phyloP scores from a whole-genome alignment of 805 yeast species.

The Lipomyces sp. region DNA sequence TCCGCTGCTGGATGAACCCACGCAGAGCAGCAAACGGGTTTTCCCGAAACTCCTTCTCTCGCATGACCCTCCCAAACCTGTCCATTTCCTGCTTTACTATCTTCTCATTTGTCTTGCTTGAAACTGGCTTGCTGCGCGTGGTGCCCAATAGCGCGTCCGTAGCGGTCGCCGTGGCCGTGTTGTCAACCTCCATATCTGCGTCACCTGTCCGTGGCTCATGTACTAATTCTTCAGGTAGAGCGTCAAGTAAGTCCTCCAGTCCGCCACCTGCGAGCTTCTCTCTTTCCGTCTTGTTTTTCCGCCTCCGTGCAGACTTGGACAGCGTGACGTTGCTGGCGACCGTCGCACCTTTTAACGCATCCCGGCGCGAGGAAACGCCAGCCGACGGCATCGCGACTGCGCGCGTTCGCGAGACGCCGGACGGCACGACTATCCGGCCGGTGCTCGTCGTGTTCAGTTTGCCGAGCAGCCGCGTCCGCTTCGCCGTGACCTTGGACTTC shows the following conservation, averaged over 20 bases:
- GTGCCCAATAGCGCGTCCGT: slow-evolving; percentile 1
- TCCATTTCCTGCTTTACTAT: slow-evolving; percentile 57
- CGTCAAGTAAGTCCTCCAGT: slow-evolving; percentile 18
- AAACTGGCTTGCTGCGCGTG: slow-evolving; percentile 16
- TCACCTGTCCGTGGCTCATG: slow-evolving; percentile 1
- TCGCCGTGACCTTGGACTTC: slow-evolving; percentile 1
- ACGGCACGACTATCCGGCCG: background rate
- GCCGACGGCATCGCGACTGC: background rate
- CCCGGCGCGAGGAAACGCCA: background rate
- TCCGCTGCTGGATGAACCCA: slow-evolving; percentile 48
- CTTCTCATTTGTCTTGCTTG: slow-evolving; percentile 36
- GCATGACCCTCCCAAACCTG: slow-evolving; percentile 57
- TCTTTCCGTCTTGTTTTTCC: slow-evolving; percentile 4
- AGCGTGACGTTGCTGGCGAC: background rate
- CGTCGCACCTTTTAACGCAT: background rate
- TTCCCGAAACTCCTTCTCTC: slow-evolving; percentile 51
- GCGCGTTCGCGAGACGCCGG: background rate
- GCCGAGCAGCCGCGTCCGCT: background rate
- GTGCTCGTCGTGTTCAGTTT: background rate
- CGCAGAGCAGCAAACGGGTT: slow-evolving; percentile 66
- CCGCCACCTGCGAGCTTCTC: slow-evolving; percentile 21
- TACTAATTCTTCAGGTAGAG: slow-evolving; percentile 5
- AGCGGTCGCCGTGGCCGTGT: background rate
- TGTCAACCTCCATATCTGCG: slow-evolving; percentile 6
- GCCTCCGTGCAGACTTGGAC: slow-evolving; percentile 21